phyloP scores from a whole-genome alignment of 306 rosid species.

The Coriaria nepalensis region DNA sequence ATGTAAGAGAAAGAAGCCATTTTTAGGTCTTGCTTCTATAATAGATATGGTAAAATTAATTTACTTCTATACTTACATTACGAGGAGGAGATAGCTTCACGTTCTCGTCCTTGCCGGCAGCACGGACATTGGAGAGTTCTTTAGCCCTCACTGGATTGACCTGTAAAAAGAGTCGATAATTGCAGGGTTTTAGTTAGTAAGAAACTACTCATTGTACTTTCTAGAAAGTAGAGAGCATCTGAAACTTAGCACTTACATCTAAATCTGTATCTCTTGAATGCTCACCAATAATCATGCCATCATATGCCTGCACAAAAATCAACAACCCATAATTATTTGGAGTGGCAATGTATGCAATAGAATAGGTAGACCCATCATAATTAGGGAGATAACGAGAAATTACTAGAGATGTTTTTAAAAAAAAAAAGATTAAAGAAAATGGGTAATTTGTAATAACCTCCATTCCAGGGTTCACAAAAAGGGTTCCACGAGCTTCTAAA shows the following conservation, averaged over 20 bases:
- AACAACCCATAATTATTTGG: slow-evolving; percentile 8
- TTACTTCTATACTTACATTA: slow-evolving; percentile 40
- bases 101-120: slow-evolving; percentile 70
- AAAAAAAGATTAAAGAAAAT: too few species aligned
- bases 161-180: slow-evolving; percentile 32
- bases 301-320: slow-evolving; percentile 57
- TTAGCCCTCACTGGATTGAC: slow-evolving; percentile 71
- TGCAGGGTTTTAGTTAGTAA: slow-evolving; percentile 14
- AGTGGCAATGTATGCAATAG: background rate
- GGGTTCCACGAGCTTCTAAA: slow-evolving; percentile 92
- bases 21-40: background rate
- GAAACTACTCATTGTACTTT: slow-evolving; percentile 5
- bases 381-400: too few species aligned
- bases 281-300: slow-evolving; percentile 96
- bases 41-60: background rate
- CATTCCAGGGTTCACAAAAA: slow-evolving; percentile 83
- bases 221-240: slow-evolving; percentile 9
- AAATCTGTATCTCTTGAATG: slow-evolving; percentile 84
- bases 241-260: slow-evolving; percentile 41
- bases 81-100: slow-evolving; percentile 92
- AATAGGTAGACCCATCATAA: background rate
- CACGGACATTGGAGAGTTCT: slow-evolving; percentile 64
- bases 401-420: too few species aligned
- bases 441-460: slow-evolving; percentile 41
- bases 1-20: background rate